Percentiles rank a stretch among this genome's conserved stretches.
phyloP scores from a whole-genome alignment of 2,329 filamentous ascomycete genomes.

The Fusarium nisikadoi region DNA sequence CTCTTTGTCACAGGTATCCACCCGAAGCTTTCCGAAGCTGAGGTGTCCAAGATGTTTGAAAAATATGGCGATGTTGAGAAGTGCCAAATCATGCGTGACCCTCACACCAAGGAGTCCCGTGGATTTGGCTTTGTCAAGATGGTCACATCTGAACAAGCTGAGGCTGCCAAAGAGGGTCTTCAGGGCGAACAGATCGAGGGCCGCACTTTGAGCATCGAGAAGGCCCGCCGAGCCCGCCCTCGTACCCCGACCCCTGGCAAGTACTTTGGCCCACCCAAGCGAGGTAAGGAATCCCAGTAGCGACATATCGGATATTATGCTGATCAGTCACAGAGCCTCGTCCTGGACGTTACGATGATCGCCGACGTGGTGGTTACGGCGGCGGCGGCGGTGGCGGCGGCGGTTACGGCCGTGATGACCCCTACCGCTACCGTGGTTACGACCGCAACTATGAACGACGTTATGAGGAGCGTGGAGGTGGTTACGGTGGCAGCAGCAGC shows the following conservation, averaged over 20 bases:
- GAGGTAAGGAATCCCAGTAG: conserved; percentile 71
- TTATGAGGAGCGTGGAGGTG: conserved; percentile 60
- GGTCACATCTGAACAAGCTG: conserved; percentile 92
- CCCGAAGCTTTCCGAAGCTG: conserved; percentile 86
- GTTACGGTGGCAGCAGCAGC: conserved; percentile 51
- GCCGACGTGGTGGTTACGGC: conserved; percentile 69
- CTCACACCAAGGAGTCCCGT: conserved; percentile 97
- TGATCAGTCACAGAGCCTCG: conserved; percentile 50
- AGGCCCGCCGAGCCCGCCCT: conserved; percentile 93
- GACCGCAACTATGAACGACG: conserved; percentile 57
- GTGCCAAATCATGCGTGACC: conserved; percentile 99
- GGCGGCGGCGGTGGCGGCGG: conserved; percentile 55
- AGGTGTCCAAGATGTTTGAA: conserved; percentile 95
- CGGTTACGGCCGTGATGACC: conserved; percentile 64
- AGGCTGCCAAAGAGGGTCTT: conserved; percentile 94
- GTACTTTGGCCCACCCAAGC: conserved; percentile 98
- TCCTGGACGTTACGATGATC: conserved; percentile 65
- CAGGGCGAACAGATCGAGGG: conserved; percentile 96
- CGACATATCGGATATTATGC: background rate
- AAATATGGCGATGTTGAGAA: conserved; percentile 99
- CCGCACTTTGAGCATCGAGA: conserved; percentile 97
- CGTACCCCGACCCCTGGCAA: conserved; percentile 97
- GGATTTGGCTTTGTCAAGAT: conserved; percentile 99
- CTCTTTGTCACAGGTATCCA: conserved; percentile 99
- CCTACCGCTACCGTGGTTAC: conserved; percentile 65